Base-by-base conservation (phyloP, 2,329 filamentous ascomycete species). In the Trichoderma brevicompactum region DNA sequence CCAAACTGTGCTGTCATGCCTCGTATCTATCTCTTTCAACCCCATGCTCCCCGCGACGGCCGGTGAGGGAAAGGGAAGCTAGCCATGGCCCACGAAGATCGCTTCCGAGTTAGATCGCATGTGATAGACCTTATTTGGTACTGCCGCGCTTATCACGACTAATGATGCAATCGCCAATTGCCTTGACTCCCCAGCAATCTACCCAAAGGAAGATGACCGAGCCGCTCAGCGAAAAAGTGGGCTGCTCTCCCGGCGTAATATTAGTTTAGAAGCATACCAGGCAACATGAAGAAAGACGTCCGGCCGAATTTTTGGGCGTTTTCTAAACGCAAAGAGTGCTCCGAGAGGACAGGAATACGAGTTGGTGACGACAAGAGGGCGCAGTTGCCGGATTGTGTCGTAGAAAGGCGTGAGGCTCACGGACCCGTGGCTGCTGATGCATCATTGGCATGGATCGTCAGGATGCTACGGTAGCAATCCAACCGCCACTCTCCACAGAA, bases 171-270 rank as follows among this genome's bases (percentile, higher is more conserved):
- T 63, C 23, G 40, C 7, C 23, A 53, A 54, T 13, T 15, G 17
- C 34, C 34, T 12, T 41, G 15, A 40, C 23, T 17, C n/a, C 28
- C 19, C n/a, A 28, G 38, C 60, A 3, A n/a, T 12, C 17, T 28
- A 40, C 40, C 46, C 36, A 46, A 13, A 44, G 60, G 60, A 63
- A 54, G 40, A 63, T 63, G 60, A 12, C 60, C 60, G 60, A 63
- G 60, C 15, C 28, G 28, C 40, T 46, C 17, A 15, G 46, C 19
- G 46, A 41, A 34, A 52, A 54, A 46, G 49, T 23, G 49, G 60
- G 40, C 40, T 36, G 5, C 23, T 8, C 15, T 7, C 32, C 12
- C 49, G 38, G 60, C 44, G 34, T 41, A 41, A 60, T 52, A 36
- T 19, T 17, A 19, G 34, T 19, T 43, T 15, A 34, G 7, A 23